phyloP scores from a whole-genome alignment of 2,329 filamentous ascomycete species.

The Aureobasidium zeae region DNA sequence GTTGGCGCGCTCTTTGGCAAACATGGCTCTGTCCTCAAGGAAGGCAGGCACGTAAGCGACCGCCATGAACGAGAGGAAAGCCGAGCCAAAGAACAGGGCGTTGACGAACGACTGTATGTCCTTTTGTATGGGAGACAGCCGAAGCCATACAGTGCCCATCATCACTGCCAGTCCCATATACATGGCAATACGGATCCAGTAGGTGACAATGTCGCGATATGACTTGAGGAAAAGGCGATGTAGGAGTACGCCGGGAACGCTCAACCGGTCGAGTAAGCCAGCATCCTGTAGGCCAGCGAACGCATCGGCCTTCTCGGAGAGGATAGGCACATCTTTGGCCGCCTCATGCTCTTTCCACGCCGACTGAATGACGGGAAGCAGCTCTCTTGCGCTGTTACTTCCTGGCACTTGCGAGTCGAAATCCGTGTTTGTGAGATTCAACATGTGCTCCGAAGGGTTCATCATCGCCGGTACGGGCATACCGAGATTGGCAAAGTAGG shows the following conservation, averaged over 20 bases:
- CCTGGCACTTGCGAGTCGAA: conserved; percentile 39
- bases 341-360: conserved; percentile 4
- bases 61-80: conserved; percentile 43
- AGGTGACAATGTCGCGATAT: conserved; percentile 70
- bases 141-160: conserved; percentile 82
- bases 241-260: conserved; percentile 44
- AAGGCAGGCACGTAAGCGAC: conserved; percentile 74
- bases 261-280: conserved; percentile 2
- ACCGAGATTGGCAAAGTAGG: conserved; percentile 53
- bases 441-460: conserved; percentile 68
- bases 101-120: conserved; percentile 74
- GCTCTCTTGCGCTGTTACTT: not conserved
- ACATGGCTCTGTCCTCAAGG: conserved; percentile 64
- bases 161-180: conserved; percentile 68
- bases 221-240: conserved; percentile 74
- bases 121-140: conserved; percentile 54
- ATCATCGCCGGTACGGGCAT: conserved; percentile 53
- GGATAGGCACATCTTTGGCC: not conserved
- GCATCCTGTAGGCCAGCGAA: not conserved
- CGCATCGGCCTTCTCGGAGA: not conserved
- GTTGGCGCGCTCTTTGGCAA: conserved; percentile 67
- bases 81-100: conserved; percentile 50
- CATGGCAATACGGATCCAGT: conserved; percentile 72
- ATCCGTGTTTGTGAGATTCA: conserved; percentile 67
- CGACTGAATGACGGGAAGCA: conserved; percentile 26